A percentile compares a stretch with the other conserved stretches of the same genome.
phyloP scores from a whole-genome alignment of 2,329 filamentous ascomycete genomes.

The Penicillium italicum region DNA sequence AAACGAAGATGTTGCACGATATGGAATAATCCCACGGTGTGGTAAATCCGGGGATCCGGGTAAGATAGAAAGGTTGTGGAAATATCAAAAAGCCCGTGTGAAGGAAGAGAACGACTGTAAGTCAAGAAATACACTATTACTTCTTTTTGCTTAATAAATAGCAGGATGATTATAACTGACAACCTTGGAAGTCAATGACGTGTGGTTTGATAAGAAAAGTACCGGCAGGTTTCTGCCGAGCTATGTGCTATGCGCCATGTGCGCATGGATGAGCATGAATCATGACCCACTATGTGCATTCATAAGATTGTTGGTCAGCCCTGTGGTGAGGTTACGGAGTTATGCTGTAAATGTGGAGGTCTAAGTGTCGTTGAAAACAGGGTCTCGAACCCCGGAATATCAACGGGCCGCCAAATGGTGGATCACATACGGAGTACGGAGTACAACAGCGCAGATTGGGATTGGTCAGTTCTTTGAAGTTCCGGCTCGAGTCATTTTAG shows the following conservation, averaged over 20 bases:
- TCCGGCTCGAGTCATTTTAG: too few relatives aligned
- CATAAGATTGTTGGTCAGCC: background rate
- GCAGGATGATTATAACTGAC: background rate
- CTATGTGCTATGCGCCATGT: background rate
- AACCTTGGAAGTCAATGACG: constrained; percentile 10
- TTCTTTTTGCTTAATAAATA: too few relatives aligned
- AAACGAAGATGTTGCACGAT: background rate
- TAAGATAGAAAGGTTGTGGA: background rate
- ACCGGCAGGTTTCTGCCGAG: background rate
- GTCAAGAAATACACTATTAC: too few relatives aligned
- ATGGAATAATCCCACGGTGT: background rate
- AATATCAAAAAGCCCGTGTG: background rate
- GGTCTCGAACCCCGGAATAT: too few relatives aligned
- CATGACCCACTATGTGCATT: background rate
- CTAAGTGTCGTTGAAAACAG: too few relatives aligned
- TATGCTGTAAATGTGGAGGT: background rate
- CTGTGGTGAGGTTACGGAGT: background rate
- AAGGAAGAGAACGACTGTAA: background rate
- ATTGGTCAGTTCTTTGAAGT: too few relatives aligned
- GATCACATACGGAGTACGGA: too few relatives aligned
- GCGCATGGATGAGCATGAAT: background rate
- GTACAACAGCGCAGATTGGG: too few relatives aligned
- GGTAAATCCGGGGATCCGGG: background rate
- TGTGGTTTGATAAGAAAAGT: background rate
- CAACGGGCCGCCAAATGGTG: too few relatives aligned